Evolutionary conservation across 2,329 filamentous ascomycete species (phyloP).

Genomic region (Arthrobotrys iridis): DNA sequence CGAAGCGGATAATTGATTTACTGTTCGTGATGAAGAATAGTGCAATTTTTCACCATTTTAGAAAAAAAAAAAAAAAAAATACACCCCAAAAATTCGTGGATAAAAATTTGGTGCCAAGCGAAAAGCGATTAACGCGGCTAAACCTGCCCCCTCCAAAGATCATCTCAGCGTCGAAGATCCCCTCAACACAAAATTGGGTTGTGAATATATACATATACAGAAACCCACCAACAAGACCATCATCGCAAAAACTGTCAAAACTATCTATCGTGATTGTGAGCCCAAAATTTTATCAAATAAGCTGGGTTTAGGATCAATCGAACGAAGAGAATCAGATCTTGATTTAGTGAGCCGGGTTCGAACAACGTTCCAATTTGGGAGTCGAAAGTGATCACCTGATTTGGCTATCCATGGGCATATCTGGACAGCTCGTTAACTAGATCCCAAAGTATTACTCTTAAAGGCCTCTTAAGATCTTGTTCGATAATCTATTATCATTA

Average conservation of each 20-base stretch:
- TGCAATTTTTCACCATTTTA: background rate
- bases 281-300: background rate
- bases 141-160: conserved; percentile 6
- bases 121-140: conserved; percentile 38
- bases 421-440: too few species aligned
- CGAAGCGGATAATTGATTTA: conserved; percentile 9
- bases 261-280: background rate
- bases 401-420: too few species aligned
- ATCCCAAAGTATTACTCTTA: too few species aligned
- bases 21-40: background rate
- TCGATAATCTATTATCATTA: conserved; percentile 16
- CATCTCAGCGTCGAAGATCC: background rate
- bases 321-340: background rate
- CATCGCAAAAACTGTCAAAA: background rate
- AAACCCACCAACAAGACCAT: too few species aligned
- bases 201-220: too few species aligned
- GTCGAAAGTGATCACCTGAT: background rate
- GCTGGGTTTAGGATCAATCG: background rate
- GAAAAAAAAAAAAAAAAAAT: conserved; percentile 20
- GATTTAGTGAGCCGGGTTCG: background rate
- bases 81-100: conserved; percentile 10
- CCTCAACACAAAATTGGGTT: background rate
- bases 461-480: too few species aligned
- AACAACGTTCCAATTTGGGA: background rate
- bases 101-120: conserved; percentile 37